Evolutionary conservation across 164 flowering plant genomes (phyloP).

Genomic region (Vitis rotundifolia): DNA sequence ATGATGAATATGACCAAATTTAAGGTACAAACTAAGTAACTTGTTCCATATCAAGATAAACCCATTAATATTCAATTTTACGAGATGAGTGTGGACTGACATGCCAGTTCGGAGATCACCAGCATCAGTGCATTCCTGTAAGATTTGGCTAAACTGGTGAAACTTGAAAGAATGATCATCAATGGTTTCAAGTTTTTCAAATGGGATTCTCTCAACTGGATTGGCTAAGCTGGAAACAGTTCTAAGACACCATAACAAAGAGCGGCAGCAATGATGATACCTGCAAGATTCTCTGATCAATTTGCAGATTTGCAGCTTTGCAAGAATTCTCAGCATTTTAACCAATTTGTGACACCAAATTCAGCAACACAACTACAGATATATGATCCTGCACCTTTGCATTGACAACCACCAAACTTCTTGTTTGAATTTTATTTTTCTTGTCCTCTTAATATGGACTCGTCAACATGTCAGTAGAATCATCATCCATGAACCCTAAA

Average conservation of each 20-base stretch:
- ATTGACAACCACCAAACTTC: too few species aligned
- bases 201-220: background rate
- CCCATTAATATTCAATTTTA: constrained; percentile 7
- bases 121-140: constrained; percentile 5
- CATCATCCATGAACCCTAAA: too few species aligned
- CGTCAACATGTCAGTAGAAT: too few species aligned
- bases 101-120: constrained; percentile 6
- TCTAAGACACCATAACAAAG: background rate
- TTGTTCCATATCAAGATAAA: constrained; percentile 15
- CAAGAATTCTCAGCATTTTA: too few species aligned
- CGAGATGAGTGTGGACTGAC: constrained; percentile 10
- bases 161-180: background rate
- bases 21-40: constrained; percentile 5
- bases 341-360: too few species aligned
- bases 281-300: too few species aligned
- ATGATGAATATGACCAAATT: constrained; percentile 3
- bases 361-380: too few species aligned
- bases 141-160: background rate
- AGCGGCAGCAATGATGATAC: too few species aligned
- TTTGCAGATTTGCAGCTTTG: too few species aligned
- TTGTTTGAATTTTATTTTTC: too few species aligned
- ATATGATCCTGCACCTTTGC: too few species aligned
- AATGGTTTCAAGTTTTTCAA: background rate
- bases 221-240: background rate
- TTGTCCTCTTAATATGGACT: too few species aligned